Evolutionary conservation across 345 rosid species (phyloP).

Genomic region (Eutrema japonicum): DNA sequence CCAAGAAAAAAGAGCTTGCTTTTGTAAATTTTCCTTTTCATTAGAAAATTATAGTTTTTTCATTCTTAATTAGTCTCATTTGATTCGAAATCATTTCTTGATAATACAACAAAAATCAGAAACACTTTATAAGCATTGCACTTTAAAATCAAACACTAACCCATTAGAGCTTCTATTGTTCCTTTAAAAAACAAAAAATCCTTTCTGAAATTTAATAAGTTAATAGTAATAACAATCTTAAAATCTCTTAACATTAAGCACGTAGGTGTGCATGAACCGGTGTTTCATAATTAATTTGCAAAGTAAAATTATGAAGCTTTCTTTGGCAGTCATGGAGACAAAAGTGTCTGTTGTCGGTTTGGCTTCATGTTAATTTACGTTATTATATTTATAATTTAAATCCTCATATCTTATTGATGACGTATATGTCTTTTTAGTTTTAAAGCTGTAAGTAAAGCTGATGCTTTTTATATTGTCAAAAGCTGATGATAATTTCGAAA

Average conservation of each 20-base stretch:
- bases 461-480: slow-evolving; percentile 37
- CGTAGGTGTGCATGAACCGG: slow-evolving; percentile 44
- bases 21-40: no score
- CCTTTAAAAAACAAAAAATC: no score
- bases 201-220: no score
- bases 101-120: neutral
- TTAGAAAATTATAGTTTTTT: no score
- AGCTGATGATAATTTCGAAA: slow-evolving; percentile 47
- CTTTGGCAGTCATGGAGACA: slow-evolving; percentile 47
- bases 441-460: slow-evolving; percentile 40
- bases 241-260: neutral
- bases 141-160: neutral
- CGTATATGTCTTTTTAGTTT: slow-evolving; percentile 43
- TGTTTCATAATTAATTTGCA: slow-evolving; percentile 10
- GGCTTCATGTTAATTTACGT: slow-evolving; percentile 43
- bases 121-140: neutral
- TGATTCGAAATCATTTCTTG: no score
- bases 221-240: no score
- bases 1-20: neutral
- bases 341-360: slow-evolving; percentile 47
- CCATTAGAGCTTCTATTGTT: neutral
- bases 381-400: slow-evolving; percentile 33
- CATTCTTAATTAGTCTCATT: no score
- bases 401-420: slow-evolving; percentile 38
- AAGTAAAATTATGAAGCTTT: slow-evolving; percentile 34